Evolutionary conservation across 2,329 filamentous ascomycete genomes (phyloP).

Genomic region (Cordyceps fumosorosea): DNA sequence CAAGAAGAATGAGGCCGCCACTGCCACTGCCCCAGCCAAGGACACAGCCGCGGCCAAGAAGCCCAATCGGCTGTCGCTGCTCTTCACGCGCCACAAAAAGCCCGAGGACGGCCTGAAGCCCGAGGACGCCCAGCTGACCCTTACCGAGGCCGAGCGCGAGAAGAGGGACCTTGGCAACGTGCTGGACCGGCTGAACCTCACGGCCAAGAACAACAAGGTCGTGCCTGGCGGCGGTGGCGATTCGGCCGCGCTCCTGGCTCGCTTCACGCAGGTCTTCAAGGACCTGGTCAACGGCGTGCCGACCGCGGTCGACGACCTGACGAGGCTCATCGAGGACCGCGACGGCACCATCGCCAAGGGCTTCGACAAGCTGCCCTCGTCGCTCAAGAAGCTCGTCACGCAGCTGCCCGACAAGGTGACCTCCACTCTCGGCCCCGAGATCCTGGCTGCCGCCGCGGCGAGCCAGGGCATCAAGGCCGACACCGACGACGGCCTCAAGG

Average conservation of each 20-base stretch:
- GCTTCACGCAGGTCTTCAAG: conserved; percentile 86
- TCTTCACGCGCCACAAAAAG: conserved; percentile 34
- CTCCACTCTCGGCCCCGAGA: conserved; percentile 67
- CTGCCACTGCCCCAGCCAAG: background rate
- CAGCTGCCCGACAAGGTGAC: conserved; percentile 78
- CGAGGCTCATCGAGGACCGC: conserved; percentile 51
- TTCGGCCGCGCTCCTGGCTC: conserved; percentile 67
- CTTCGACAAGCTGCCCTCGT: conserved; percentile 64
- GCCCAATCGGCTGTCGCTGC: conserved; percentile 27
- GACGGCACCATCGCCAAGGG: conserved; percentile 53
- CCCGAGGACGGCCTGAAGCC: conserved; percentile 28
- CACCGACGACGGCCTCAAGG: conserved; percentile 51
- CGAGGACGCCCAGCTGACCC: conserved; percentile 20
- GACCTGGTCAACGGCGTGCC: conserved; percentile 89
- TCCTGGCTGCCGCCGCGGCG: conserved; percentile 72
- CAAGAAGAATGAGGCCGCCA: conserved; percentile 14
- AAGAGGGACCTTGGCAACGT: conserved; percentile 70
- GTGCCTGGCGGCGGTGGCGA: conserved; percentile 80
- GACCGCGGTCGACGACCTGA: conserved; percentile 88
- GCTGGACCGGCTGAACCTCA: conserved; percentile 77
- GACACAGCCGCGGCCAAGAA: conserved; percentile 25
- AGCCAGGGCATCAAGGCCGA: conserved; percentile 58
- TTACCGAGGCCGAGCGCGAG: conserved; percentile 41
- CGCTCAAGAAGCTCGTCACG: conserved; percentile 80
- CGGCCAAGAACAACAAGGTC: conserved; percentile 76